Evolutionary conservation across 2,329 filamentous ascomycete species (phyloP).

Genomic region (Aureobasidium melanogenum): DNA sequence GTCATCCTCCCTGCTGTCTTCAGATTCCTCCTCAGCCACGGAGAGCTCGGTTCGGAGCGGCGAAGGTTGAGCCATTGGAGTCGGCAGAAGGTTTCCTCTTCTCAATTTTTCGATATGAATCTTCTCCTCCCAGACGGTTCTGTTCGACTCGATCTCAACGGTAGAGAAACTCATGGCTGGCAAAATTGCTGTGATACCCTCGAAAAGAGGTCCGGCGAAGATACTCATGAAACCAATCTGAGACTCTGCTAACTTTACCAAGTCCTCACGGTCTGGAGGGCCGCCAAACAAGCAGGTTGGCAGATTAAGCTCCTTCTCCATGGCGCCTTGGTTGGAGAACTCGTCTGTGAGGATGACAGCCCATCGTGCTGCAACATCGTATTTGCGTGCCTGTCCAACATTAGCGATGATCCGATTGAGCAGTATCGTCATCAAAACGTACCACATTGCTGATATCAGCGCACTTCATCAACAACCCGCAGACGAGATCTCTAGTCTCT

Average conservation of each 20-base stretch:
- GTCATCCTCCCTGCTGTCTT: conserved; percentile 21
- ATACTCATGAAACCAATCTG: conserved; percentile 96
- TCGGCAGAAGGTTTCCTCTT: conserved; percentile 21
- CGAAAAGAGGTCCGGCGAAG: conserved; percentile 86
- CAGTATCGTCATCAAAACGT: conserved; percentile 34
- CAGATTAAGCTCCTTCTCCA: conserved; percentile 84
- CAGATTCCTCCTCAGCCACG: conserved; percentile 22
- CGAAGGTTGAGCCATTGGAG: neutral
- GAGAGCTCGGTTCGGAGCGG: conserved; percentile 21
- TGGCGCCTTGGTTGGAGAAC: conserved; percentile 83
- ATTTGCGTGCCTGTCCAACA: conserved; percentile 60
- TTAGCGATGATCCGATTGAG: neutral
- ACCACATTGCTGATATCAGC: conserved; percentile 98
- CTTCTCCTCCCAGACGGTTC: conserved; percentile 59
- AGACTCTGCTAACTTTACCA: conserved; percentile 71
- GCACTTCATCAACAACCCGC: conserved; percentile 91
- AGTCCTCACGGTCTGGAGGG: conserved; percentile 72
- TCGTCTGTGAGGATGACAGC: conserved; percentile 91
- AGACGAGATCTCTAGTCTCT: conserved; percentile 71
- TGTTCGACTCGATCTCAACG: conserved; percentile 71
- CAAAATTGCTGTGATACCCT: conserved; percentile 76
- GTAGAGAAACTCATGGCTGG: conserved; percentile 78
- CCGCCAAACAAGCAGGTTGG: conserved; percentile 74
- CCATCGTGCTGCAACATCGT: conserved; percentile 77
- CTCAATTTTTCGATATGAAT: conserved; percentile 55